These are phyloP conservation scores for Leavenworthia alabamica DNA, from an alignment of 345 rosid species.

Conservation along the genomic window DNA sequence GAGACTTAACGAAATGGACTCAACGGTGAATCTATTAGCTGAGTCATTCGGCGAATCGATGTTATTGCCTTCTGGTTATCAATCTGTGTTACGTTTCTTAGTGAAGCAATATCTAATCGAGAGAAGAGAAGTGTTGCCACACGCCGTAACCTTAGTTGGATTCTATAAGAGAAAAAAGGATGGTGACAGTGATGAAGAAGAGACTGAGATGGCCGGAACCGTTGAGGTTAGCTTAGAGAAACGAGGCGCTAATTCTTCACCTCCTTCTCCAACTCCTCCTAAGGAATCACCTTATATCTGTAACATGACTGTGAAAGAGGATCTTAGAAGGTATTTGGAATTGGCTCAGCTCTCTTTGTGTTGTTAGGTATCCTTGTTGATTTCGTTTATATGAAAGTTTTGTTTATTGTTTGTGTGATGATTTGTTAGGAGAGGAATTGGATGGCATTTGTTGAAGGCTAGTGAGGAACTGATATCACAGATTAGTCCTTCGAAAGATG, in stretches of 20 bases:
- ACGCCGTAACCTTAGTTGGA: constrained; percentile 74
- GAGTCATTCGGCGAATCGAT: constrained; percentile 87
- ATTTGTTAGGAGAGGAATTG: constrained; percentile 71
- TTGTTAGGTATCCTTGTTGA: background rate
- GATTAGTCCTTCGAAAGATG: constrained; percentile 55
- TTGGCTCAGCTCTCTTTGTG: background rate
- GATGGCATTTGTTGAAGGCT: constrained; percentile 92
- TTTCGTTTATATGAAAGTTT: background rate
- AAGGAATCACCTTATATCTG: constrained; percentile 72
- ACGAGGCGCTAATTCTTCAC: constrained; percentile 69
- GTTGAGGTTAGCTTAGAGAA: constrained; percentile 78
- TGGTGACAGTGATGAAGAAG: constrained; percentile 30
- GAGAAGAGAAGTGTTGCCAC: constrained; percentile 62
- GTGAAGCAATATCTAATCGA: constrained; percentile 83
- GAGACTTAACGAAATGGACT: constrained; percentile 70
- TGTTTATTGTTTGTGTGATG: constrained; percentile 7
- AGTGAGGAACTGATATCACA: constrained; percentile 70
- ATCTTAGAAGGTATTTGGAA: constrained; percentile 54
- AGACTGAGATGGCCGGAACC: constrained; percentile 64
- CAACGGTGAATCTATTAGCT: constrained; percentile 57
- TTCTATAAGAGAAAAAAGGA: constrained; percentile 42
- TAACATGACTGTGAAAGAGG: constrained; percentile 75
- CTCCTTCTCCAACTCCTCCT: constrained; percentile 77
- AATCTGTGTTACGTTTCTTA: constrained; percentile 54
- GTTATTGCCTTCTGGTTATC: constrained; percentile 58